Percentiles rank a stretch among this genome's conserved stretches.
Conservation (phyloP, 2,329 filamentous ascomycete genomes). For the Colletotrichum sansevieriae region DNA sequence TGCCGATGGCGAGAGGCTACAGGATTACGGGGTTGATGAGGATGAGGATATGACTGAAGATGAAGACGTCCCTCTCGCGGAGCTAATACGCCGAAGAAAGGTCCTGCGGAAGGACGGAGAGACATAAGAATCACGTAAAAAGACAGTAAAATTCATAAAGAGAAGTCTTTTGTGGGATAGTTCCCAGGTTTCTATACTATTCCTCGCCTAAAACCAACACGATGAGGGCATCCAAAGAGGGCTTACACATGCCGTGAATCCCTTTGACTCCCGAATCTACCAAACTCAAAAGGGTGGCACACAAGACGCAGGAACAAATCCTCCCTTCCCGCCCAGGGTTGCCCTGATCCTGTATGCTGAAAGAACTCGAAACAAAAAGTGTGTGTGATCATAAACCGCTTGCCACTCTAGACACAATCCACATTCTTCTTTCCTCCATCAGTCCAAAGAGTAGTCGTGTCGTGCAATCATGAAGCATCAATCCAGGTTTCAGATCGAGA, state of each 20-base stretch:
- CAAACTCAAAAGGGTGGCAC: conserved; percentile 30
- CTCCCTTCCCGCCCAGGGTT: conserved; percentile 35
- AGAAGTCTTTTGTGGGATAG: conserved; percentile 29
- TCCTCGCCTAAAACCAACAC: conserved; percentile 38
- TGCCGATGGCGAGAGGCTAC: conserved; percentile 78
- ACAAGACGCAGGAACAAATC: conserved; percentile 33
- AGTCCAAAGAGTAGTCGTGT: conserved; percentile 39
- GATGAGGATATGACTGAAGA: conserved; percentile 66
- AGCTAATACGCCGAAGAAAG: conserved; percentile 72
- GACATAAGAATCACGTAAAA: conserved; percentile 44
- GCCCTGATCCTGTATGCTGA: conserved; percentile 42
- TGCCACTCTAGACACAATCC: conserved; percentile 29
- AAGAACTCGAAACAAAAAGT: conserved; percentile 32
- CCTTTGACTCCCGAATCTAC: conserved; percentile 36
- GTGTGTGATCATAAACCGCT: conserved; percentile 31
- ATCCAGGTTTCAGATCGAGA: conserved; percentile 34
- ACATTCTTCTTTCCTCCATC: conserved; percentile 33
- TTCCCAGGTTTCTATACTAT: conserved; percentile 39
- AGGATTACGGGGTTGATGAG: conserved; percentile 85
- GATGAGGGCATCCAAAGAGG: conserved; percentile 39
- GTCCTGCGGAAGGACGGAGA: conserved; percentile 49
- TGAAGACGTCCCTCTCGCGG: conserved; percentile 77
- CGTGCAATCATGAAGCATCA: conserved; percentile 42
- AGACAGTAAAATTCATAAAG: background rate
- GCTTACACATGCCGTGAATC: conserved; percentile 35